Evolutionary conservation across 2,329 filamentous ascomycete species (phyloP).

Genomic region (Thelonectria discophora): DNA sequence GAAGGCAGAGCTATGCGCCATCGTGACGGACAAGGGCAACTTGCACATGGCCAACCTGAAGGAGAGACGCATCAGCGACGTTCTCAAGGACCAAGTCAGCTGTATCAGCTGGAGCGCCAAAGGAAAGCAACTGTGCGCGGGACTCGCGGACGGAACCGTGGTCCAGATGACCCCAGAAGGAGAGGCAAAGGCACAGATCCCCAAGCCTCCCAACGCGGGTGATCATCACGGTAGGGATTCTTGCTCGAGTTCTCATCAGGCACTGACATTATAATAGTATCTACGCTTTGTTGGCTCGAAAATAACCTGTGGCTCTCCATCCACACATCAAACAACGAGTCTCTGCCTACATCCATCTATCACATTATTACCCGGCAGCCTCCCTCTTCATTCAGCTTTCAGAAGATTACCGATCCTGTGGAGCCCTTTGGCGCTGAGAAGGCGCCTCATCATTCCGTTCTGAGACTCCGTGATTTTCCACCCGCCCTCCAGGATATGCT

Average conservation of each 20-base stretch:
- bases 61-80: conserved; percentile 69
- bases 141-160: conserved; percentile 80
- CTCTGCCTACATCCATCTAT: conserved; percentile 73
- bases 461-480: conserved; percentile 80
- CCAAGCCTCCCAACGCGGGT: conserved; percentile 74
- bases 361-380: conserved; percentile 78
- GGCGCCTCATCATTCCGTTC: conserved; percentile 78
- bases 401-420: conserved; percentile 78
- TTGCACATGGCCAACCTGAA: conserved; percentile 85
- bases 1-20: conserved; percentile 77
- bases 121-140: conserved; percentile 92
- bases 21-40: conserved; percentile 82
- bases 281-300: conserved; percentile 86
- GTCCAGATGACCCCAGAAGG: conserved; percentile 87
- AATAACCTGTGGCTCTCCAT: conserved; percentile 85
- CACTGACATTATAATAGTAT: conserved; percentile 60
- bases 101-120: conserved; percentile 91
- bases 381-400: conserved; percentile 71
- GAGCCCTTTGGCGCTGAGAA: conserved; percentile 73
- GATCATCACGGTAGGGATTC: conserved; percentile 71
- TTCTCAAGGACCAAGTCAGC: conserved; percentile 77
- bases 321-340: conserved; percentile 72
- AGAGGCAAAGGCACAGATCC: conserved; percentile 78
- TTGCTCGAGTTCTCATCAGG: conserved; percentile 16
- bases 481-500: conserved; percentile 84